A percentile compares a stretch with the other conserved stretches of the same genome.
phyloP scores from a whole-genome alignment of 225 moss, liverwort and hornwort species.

The Physcomitrium patens region DNA sequence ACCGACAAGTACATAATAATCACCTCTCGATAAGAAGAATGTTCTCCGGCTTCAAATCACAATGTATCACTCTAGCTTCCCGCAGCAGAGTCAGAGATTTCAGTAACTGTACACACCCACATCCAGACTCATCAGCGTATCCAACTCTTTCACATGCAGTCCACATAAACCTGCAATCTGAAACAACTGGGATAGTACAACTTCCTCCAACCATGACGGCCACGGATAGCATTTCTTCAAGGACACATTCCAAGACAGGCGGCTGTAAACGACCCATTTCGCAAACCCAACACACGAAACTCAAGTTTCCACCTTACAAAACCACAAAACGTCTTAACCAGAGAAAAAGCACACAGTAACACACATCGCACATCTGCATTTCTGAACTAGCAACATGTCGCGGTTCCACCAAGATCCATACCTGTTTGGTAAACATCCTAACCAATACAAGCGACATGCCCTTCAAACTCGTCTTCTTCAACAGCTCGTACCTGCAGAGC shows the following conservation, averaged over 20 bases:
- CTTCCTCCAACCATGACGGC: too few relatives aligned
- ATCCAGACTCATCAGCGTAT: constrained; percentile 7
- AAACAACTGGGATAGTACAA: not conserved
- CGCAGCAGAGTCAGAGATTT: constrained; percentile 77
- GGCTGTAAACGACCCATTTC: not conserved
- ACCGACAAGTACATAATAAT: not conserved
- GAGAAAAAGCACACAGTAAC: not conserved
- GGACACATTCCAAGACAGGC: not conserved
- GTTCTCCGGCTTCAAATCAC: constrained; percentile 94
- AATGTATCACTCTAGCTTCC: constrained; percentile 87
- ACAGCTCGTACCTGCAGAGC: constrained; percentile 70
- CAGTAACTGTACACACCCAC: constrained; percentile 64
- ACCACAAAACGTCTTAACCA: not conserved
- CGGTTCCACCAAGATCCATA: constrained; percentile 18
- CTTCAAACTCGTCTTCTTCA: constrained; percentile 76
- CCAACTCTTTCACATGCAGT: not conserved
- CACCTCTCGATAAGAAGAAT: constrained; percentile 74
- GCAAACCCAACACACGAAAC: not conserved
- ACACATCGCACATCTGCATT: not conserved
- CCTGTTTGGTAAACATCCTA: constrained; percentile 86
- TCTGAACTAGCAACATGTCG: not conserved
- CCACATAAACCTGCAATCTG: constrained; percentile 1
- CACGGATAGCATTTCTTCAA: too few relatives aligned
- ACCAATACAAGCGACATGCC: constrained; percentile 85
- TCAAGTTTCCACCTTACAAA: not conserved